A percentile compares a stretch with the other conserved stretches of the same genome.
Evolutionary conservation across 768 basidiomycete genomes (phyloP).

Genomic region (Pleurotus giganteus): DNA sequence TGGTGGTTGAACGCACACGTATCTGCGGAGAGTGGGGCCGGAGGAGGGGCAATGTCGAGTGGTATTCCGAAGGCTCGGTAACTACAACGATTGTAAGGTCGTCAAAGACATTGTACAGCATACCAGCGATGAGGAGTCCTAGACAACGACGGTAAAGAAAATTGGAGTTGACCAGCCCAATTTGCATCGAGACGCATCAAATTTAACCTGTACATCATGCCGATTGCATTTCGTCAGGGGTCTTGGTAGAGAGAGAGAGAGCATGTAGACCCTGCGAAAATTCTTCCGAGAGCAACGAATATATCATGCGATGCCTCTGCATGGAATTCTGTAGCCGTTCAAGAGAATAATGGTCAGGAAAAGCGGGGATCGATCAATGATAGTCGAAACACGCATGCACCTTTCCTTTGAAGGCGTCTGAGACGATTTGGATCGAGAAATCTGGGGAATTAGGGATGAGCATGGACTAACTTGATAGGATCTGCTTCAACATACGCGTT

Average conservation of each 20-base stretch:
- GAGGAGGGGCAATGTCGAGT: not conserved
- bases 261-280: slow-evolving; percentile 72
- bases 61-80: not conserved
- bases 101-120: not conserved
- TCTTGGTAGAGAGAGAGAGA: slow-evolving; percentile 72
- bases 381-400: slow-evolving; percentile 32
- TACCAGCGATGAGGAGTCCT: slow-evolving; percentile 4
- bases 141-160: slow-evolving; percentile 4
- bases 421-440: slow-evolving; percentile 74
- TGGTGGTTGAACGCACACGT: not conserved
- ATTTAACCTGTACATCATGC: slow-evolving; percentile 9
- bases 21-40: slow-evolving; percentile 7
- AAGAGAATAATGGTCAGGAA: slow-evolving; percentile 12
- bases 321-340: slow-evolving; percentile 53
- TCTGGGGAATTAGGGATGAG: slow-evolving; percentile 39
- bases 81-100: not conserved
- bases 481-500: slow-evolving; percentile 61
- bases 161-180: not conserved
- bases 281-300: slow-evolving; percentile 70
- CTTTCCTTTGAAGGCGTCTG: slow-evolving; percentile 72
- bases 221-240: slow-evolving; percentile 44
- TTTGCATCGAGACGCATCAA: slow-evolving; percentile 3
- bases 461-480: slow-evolving; percentile 11
- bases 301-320: slow-evolving; percentile 80
- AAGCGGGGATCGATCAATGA: not conserved